Base-by-base conservation (phyloP, 345 rosid genomes). In the Rubroshorea leprosula region DNA sequence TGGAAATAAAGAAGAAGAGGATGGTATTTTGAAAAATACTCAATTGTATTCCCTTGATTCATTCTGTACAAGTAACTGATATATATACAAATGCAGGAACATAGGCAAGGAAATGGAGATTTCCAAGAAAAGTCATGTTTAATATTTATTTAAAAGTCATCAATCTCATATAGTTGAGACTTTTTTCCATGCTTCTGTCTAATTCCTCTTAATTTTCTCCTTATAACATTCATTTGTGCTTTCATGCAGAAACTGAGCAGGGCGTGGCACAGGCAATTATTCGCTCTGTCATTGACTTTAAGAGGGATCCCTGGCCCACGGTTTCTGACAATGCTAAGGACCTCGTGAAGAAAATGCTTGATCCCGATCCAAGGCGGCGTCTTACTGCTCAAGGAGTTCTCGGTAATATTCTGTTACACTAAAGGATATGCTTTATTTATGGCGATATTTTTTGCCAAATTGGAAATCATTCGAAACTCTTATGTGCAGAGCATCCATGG, bases 251-350 rank as follows among this genome's bases (percentile, higher is more conserved):
- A 70, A 92, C 97, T 46, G 97, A 92, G 61, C 96, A 92, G 76
- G 97, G 98, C 49, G 96, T 92, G 61, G 98, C 95, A 47, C 86
- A 85, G 69, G 97, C 95, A 43, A 89, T 92, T 82, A 81, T 92
- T 59, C 87, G 94, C 48, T 86, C 96, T 0, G 84, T 66, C 1
- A 75, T 92, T 22, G 96, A 89, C 64, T 92, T 92, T 64, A 84
- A 80, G 75, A 81, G 96, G 74, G 96, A 92, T 48, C 98, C 97
- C 6, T 92, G 98, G 98, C 98, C 98, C 51, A 92, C 73, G 78
- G 98, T 92, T 70, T 92, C 97, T 35, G 94, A 89, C 38, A 56
- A 75, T 52, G 98, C 97, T n/a, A 92, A 92, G 79, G 98, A 89
- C 69, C 93, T 92, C 21, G 91, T 89, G 68, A 89, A 76, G 76